phyloP scores from a whole-genome alignment of 139 green algal species.

The Coelastrella sp. region DNA sequence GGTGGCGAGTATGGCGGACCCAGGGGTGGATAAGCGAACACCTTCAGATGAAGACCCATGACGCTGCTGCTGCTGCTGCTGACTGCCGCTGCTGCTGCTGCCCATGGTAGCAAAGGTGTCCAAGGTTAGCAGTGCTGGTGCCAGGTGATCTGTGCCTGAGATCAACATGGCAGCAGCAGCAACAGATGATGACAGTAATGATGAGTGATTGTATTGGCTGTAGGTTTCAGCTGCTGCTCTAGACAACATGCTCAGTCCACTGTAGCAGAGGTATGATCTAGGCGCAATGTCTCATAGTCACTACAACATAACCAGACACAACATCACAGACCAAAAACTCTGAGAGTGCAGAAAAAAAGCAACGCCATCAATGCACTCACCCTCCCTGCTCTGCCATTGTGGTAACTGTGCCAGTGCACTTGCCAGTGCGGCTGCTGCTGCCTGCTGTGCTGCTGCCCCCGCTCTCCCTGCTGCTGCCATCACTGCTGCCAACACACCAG shows the following conservation, averaged over 20 bases:
- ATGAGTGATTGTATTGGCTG: no score
- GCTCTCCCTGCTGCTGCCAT: constrained; percentile 63
- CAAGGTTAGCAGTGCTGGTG: constrained; percentile 62
- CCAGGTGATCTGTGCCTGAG: constrained; percentile 53
- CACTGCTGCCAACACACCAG: constrained; percentile 80
- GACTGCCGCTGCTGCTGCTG: constrained; percentile 24
- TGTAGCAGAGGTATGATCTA: no score
- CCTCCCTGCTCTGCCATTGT: constrained; percentile 46
- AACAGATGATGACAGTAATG: no score
- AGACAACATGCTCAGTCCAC: no score
- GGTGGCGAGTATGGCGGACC: constrained; percentile 36
- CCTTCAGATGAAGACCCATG: background rate
- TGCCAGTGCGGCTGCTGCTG: constrained; percentile 61
- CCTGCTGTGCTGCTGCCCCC: constrained; percentile 47
- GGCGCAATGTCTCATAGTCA: no score
- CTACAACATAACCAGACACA: background rate
- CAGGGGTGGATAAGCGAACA: constrained; percentile 38
- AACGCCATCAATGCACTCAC: no score
- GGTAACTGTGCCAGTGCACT: constrained; percentile 56
- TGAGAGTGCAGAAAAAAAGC: no score
- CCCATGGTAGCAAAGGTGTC: constrained; percentile 50
- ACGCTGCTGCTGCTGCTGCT: constrained; percentile 27
- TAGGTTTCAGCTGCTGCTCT: no score
- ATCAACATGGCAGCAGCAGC: background rate
- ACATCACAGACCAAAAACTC: no score